Conservation (phyloP, 75 land plant species). For the Sequoiadendron giganteum region DNA sequence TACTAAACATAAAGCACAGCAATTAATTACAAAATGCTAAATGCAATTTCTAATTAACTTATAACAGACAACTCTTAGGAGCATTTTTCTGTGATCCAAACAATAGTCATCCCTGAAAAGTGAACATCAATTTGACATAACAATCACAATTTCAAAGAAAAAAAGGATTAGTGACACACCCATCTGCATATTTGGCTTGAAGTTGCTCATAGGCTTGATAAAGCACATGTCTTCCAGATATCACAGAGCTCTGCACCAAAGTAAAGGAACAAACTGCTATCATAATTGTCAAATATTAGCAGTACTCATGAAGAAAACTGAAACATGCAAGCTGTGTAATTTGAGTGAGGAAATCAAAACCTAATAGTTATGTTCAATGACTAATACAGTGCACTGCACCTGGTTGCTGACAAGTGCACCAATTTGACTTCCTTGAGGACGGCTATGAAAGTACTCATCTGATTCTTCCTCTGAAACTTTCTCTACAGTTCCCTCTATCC, state of each 20-base stretch:
- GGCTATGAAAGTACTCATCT: conserved; percentile 91
- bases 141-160: neutral
- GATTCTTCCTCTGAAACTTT: conserved; percentile 93
- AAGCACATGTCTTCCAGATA: conserved; percentile 72
- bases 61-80: neutral
- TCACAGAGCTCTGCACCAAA: conserved; percentile 65
- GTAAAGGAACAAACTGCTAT: conserved; percentile 5
- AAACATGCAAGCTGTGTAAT: neutral
- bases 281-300: neutral
- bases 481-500: conserved; percentile 83
- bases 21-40: neutral
- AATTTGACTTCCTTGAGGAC: conserved; percentile 95
- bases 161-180: conserved; percentile 37
- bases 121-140: neutral
- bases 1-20: neutral
- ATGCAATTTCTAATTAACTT: neutral
- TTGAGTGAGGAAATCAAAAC: neutral
- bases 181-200: conserved; percentile 67
- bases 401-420: conserved; percentile 95
- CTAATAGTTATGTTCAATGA: neutral
- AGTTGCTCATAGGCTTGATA: conserved; percentile 55
- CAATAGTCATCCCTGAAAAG: neutral
- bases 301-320: neutral
- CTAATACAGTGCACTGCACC: conserved; percentile 35
- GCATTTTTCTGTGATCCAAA: neutral